These are phyloP conservation scores for Litsea cubeba DNA, from an alignment of 164 flowering plant genomes.

Conservation along the genomic window DNA sequence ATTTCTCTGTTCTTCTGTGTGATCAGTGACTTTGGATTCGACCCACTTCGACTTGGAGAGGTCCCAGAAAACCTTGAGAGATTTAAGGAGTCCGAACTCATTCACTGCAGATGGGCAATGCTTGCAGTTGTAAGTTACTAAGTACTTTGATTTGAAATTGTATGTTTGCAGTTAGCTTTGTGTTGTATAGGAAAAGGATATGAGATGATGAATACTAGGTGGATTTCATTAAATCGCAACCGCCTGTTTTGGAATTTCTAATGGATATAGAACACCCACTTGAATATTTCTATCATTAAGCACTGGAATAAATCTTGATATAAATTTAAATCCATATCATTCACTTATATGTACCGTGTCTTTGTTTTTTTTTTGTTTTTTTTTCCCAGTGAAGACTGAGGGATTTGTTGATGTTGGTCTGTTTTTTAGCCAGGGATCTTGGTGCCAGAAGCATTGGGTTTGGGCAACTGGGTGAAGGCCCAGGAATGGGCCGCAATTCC, in stretches of 20 bases:
- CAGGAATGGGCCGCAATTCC: conserved; percentile 98
- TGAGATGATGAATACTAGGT: too few species aligned
- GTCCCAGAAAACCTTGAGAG: conserved; percentile 96
- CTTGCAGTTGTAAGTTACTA: conserved; percentile 84
- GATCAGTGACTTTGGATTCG: conserved; percentile 95
- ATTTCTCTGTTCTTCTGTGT: neutral
- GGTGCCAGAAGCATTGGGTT: conserved; percentile 91
- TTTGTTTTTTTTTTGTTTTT: neutral
- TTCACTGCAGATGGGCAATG: conserved; percentile 99
- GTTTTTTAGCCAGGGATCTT: conserved; percentile 86
- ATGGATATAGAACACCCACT: too few species aligned
- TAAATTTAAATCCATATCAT: neutral
- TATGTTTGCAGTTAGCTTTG: too few species aligned
- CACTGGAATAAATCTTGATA: neutral
- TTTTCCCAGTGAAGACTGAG: neutral
- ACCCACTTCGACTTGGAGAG: conserved; percentile 85
- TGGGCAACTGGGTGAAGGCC: conserved; percentile 98
- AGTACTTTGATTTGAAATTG: too few species aligned
- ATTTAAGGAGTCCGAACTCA: conserved; percentile 89
- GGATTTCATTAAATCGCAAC: too few species aligned
- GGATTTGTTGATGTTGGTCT: neutral
- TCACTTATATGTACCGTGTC: too few species aligned
- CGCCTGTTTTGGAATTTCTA: too few species aligned
- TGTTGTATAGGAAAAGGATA: too few species aligned
- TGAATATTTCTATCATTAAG: neutral